phyloP scores from a whole-genome alignment of 2,329 filamentous ascomycete genomes.

The Fusarium aywerte region DNA sequence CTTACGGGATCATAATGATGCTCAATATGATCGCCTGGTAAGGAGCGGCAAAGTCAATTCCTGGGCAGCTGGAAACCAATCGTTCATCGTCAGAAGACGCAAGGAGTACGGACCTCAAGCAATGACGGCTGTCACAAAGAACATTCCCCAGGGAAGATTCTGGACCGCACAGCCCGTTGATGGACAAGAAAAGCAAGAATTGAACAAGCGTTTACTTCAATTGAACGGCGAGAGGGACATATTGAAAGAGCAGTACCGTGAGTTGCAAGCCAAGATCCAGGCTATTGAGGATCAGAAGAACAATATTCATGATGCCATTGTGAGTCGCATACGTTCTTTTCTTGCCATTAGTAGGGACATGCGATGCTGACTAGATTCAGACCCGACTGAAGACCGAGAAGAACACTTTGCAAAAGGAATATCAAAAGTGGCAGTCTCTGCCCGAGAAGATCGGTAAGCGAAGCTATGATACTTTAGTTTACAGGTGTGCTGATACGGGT shows the following conservation, averaged over 20 bases:
- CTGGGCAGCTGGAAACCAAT: conserved; percentile 76
- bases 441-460: conserved; percentile 76
- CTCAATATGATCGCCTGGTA: conserved; percentile 74
- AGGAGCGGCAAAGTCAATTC: conserved; percentile 66
- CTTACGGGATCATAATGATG: conserved; percentile 69
- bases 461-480: neutral
- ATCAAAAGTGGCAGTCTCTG: conserved; percentile 72
- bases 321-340: conserved; percentile 41
- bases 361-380: conserved; percentile 51
- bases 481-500: neutral
- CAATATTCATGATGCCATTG: conserved; percentile 55
- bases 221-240: conserved; percentile 50
- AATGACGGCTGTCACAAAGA: conserved; percentile 73
- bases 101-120: conserved; percentile 82
- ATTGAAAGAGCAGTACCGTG: conserved; percentile 50
- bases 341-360: no score
- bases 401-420: conserved; percentile 71
- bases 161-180: conserved; percentile 87
- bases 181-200: conserved; percentile 67
- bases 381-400: conserved; percentile 69
- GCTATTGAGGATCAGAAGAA: conserved; percentile 57
- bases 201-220: conserved; percentile 65
- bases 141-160: conserved; percentile 68
- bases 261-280: conserved; percentile 53
- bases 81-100: conserved; percentile 74